Base-by-base conservation (phyloP, 768 basidiomycete genomes). In the Xanthoconium stramineum region DNA sequence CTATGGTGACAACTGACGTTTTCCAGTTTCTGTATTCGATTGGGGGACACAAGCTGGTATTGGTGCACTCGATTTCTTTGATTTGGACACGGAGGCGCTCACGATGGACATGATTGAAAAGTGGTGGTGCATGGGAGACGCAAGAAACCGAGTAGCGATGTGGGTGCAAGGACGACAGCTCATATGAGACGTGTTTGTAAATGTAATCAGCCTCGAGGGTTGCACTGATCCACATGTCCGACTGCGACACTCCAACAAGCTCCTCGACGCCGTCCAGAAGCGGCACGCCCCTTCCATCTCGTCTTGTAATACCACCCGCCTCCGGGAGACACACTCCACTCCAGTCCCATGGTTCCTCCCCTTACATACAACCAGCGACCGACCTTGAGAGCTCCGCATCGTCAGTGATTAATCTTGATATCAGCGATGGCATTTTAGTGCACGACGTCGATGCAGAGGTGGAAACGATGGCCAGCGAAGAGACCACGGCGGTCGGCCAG, bases 41-140 rank as follows among this genome's bases (percentile, higher is more conserved):
- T 60, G 72, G 9, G 61, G 54, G 12, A 71, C 53, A 8, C 64
- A 70, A 5, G 48, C 56, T 1, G 88, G 87, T 3, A 69, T 83
- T 3, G 91, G 89, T 0, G 72, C 77, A 3, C 76, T 94, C 9
- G 89, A 93, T 65, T 86, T 91, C 63, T 85, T 92, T 61, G 84
- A 82, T 50, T 58, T 63, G 47, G 52, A 60, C 52, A 7, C 51
- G 33, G 36, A 52, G 57, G 52, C 47, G 32, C 51, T 79, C 51
- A 72, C 71, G 8, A 65, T 75, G 42, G 87, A 86, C 49, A 74
- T 82, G 72, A 61, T 94, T 24, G 94, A 95, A 70, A 91, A 88
- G 66, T 94, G 94, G 94, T 95, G 91, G 91, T 90, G 89, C 62
- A 67, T 88, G 40, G 93, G 93, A 0, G 85, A 90, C 64, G 64